Evolutionary conservation across 2,329 filamentous ascomycete genomes (phyloP).

Genomic region (Aspergillus pseudoterreus): DNA sequence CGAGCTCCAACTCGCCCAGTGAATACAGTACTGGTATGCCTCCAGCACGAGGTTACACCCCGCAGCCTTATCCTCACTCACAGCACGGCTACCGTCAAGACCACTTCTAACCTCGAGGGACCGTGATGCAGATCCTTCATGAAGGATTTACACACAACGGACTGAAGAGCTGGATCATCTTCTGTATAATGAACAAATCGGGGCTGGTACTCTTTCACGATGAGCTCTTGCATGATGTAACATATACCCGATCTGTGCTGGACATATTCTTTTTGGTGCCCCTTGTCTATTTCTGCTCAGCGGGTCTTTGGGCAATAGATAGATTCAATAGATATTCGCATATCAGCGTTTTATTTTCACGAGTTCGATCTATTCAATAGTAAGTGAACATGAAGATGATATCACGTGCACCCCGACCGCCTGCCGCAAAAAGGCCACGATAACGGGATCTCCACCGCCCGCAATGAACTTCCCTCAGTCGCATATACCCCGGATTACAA

Average conservation of each 20-base stretch:
- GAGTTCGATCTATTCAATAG: not conserved
- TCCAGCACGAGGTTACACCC: conserved; percentile 19
- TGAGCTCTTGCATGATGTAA: conserved; percentile 4
- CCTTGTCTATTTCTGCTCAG: not conserved
- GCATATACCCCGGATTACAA: no score
- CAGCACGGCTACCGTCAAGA: conserved; percentile 6
- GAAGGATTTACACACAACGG: conserved; percentile 11
- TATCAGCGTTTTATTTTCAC: not conserved
- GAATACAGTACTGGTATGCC: conserved; percentile 20
- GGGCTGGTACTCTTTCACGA: conserved; percentile 1
- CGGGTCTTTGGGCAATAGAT: not conserved
- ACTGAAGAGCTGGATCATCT: conserved; percentile 25
- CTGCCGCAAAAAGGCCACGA: not conserved
- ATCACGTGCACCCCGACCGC: not conserved
- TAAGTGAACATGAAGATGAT: no score
- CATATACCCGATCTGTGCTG: conserved; percentile 6
- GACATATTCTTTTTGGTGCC: not conserved
- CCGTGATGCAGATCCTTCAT: not conserved
- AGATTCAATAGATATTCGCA: not conserved
- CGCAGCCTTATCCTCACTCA: conserved; percentile 10
- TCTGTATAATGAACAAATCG: conserved; percentile 23
- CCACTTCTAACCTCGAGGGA: conserved; percentile 7
- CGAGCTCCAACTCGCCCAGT: conserved; percentile 5
- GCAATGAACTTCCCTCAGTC: not conserved
- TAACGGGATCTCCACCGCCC: not conserved